Base-by-base conservation (phyloP, 352 stramenopile genomes). In the Blastocystis sp. region DNA sequence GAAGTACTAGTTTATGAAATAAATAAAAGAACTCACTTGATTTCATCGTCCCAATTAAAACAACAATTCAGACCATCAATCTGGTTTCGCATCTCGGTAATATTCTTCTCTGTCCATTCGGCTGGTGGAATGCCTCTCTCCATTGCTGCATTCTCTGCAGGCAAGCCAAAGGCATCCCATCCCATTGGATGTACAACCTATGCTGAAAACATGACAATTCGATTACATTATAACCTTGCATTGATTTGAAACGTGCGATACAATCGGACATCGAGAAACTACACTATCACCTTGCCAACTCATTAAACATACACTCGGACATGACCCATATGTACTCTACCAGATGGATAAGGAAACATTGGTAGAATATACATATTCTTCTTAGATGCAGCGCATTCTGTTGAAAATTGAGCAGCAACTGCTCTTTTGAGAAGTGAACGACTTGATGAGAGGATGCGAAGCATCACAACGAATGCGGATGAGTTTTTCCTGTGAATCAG, bases 271-370 rank as follows among this genome's bases (percentile, higher is more conserved):
- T 97, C 88, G 93, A 87, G 74, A 90, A 87, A 3, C 52, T 74
- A 74, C n/a, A 27, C 80, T 88, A 88, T 80, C 91, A 52, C 11
- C 4, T 16, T 24, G 4, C 39, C 54, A 35, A 74, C 9, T 2
- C 4, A 78, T 59, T 24, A 37, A 51, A 87, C 42, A 6, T 49
- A 99, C 83, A 98, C 97, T 88, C 97, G 95, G 42, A 98, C 95
- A 91, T 99, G 97, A 58, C 97, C 97, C 24, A 99, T 97, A 90
- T 99, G 97, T 73, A 99, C 89, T 75, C 95, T 92, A 0, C 93
- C 93, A 5, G 95, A 98, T 56, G 96, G 96, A 89, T 99, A 99
- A 42, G 97, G 96, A 88, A 99, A 99, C 96, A 99, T 99, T 89
- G 93, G 90, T 87, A 97, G 91, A 66, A 93, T 94, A 89, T 96